These are phyloP conservation scores for Bipolaris oryzae DNA, from an alignment of 2,329 filamentous ascomycete genomes.

Conservation along the genomic window DNA sequence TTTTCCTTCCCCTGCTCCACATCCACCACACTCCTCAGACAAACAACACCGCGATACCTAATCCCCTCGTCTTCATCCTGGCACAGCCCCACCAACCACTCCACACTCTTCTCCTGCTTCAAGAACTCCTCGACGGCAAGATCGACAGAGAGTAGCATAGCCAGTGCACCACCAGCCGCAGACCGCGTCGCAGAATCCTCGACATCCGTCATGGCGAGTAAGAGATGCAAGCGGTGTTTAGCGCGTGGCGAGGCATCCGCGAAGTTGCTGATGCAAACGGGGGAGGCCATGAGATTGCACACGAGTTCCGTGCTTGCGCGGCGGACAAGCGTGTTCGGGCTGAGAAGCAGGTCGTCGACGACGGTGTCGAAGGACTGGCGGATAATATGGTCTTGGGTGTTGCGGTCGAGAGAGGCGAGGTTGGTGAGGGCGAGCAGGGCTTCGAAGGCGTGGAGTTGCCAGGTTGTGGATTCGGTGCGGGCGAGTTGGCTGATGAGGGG, in stretches of 20 bases:
- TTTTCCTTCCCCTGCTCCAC: conserved; percentile 50
- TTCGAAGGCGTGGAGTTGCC: conserved; percentile 90
- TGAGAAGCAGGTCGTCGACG: conserved; percentile 78
- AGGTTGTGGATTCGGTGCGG: conserved; percentile 61
- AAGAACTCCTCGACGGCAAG: conserved; percentile 74
- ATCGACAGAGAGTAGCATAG: conserved; percentile 80
- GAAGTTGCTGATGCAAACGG: conserved; percentile 71
- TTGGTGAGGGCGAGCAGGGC: conserved; percentile 91
- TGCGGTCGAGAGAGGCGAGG: conserved; percentile 75
- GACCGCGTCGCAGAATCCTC: conserved; percentile 79
- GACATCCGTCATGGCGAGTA: conserved; percentile 86
- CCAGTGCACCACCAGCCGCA: conserved; percentile 86
- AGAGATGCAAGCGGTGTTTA: conserved; percentile 75
- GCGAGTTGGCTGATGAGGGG: conserved; percentile 78
- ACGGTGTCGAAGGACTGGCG: conserved; percentile 74
- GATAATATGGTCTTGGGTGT: conserved; percentile 71
- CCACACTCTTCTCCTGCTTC: conserved; percentile 69
- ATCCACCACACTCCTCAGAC: conserved; percentile 74
- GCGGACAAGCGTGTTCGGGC: conserved; percentile 74
- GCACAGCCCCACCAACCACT: conserved; percentile 81
- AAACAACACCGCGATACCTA: conserved; percentile 74
- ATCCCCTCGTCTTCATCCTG: conserved; percentile 71
- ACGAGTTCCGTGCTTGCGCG: conserved; percentile 87
- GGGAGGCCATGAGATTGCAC: conserved; percentile 82
- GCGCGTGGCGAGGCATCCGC: conserved; percentile 71